Base-by-base conservation (phyloP, 177 flowering plant species). In the Telopea speciosissima region DNA sequence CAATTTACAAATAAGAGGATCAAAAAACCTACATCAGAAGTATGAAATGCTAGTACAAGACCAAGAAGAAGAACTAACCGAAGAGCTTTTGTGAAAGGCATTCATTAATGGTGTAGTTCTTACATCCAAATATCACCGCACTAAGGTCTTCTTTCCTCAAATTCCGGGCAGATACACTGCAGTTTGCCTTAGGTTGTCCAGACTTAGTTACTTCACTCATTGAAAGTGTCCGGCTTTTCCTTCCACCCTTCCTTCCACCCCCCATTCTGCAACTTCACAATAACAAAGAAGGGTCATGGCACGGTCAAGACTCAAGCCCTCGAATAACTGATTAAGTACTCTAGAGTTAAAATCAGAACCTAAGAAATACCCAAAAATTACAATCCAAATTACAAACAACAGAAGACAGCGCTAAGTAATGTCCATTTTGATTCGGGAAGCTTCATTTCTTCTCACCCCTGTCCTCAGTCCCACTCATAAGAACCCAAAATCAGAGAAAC, bases 71-170 rank as follows among this genome's bases (percentile, higher is more conserved):
- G 19, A 49, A 79, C 91, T 70, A 24, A 92, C 97, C 97, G 84
- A 92, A 90, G 26, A 92, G 63, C 71, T 81, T 78, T 40, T 83
- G 81, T 0, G 69, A 62, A 8, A 77, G 69, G 72, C 97, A 92
- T 70, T 92, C 97, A 2, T 45, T 28, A 52, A 86, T 79, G 3
- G 94, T 89, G 54, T 17, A 44, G 44, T 84, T 67, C 64, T 73
- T 89, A 80, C 92, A 89, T 33, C 94, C 96, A 72, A 92, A 89
- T 24, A 92, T 86, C 2, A 88, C 89, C 19, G 88, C 90, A 4
- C 77, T 84, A 11, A 92, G 86, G 14, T 87, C 85, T 24, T 40
- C 60, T 65, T 82, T 83, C 36, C 75, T 72, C 76, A 89, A 65
- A 74, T 87, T 84, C 63, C 95, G 84, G 1, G 86, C 81, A 59